phyloP scores from a whole-genome alignment of 768 basidiomycete genomes.

The Boletales sp. region DNA sequence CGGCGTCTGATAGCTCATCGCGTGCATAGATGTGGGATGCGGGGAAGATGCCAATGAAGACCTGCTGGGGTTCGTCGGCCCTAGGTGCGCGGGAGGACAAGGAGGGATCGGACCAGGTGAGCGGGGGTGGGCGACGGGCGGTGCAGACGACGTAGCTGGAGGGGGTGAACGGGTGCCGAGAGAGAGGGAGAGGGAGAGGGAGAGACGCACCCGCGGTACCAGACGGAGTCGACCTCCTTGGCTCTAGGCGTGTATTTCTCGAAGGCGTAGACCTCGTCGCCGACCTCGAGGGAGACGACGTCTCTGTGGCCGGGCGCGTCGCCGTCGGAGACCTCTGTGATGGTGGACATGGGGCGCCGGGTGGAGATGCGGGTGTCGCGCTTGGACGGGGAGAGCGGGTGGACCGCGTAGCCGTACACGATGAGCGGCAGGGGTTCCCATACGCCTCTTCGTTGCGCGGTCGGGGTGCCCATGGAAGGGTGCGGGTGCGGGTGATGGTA shows the following conservation, averaged over 20 bases:
- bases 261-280: slow-evolving; percentile 96
- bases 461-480: slow-evolving; percentile 8
- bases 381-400: slow-evolving; percentile 74
- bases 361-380: slow-evolving; percentile 63
- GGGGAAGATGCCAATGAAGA: slow-evolving; percentile 93
- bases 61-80: slow-evolving; percentile 76
- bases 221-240: slow-evolving; percentile 74
- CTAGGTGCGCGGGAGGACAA: slow-evolving; percentile 45
- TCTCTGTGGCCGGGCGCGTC: slow-evolving; percentile 66
- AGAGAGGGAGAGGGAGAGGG: slow-evolving; percentile 13
- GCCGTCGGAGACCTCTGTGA: slow-evolving; percentile 49
- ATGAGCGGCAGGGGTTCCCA: slow-evolving; percentile 70
- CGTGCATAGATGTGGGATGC: slow-evolving; percentile 84
- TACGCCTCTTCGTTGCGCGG: slow-evolving; percentile 37
- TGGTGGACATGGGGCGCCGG: slow-evolving; percentile 39
- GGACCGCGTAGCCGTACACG: slow-evolving; percentile 89
- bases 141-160: slow-evolving; percentile 74
- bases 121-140: slow-evolving; percentile 61
- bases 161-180: no score
- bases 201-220: slow-evolving; percentile 88
- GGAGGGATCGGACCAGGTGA: slow-evolving; percentile 64
- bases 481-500: no score
- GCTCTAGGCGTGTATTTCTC: slow-evolving; percentile 78
- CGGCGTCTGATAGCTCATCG: slow-evolving; percentile 83
- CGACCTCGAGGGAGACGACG: slow-evolving; percentile 85